These are phyloP conservation scores for Cladosporium sp. DNA, from an alignment of 2,329 filamentous ascomycete species.

Conservation along the genomic window DNA sequence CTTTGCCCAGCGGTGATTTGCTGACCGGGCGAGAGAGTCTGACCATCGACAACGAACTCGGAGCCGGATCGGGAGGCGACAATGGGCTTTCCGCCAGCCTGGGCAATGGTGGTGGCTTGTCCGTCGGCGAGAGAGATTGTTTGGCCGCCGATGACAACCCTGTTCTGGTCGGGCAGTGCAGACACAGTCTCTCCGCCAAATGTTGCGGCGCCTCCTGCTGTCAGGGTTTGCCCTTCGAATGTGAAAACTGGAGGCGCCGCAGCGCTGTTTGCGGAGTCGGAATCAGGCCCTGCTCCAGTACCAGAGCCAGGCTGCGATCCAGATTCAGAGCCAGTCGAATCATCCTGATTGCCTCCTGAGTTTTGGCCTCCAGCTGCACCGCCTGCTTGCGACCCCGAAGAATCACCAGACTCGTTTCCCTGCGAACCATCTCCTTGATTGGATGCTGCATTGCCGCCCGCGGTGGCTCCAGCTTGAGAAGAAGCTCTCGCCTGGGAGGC, in stretches of 20 bases:
- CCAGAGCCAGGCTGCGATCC: too few species aligned
- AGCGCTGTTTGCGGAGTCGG: not conserved
- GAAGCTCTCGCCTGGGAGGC: not conserved
- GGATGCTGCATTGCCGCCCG: not conserved
- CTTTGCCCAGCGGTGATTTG: conserved; percentile 16
- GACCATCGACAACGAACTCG: conserved; percentile 24
- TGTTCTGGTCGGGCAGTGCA: not conserved
- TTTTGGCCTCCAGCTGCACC: not conserved
- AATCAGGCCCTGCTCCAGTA: not conserved
- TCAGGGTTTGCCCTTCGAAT: conserved; percentile 34
- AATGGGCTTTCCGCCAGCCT: not conserved
- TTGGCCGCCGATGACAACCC: not conserved
- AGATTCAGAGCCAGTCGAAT: too few species aligned
- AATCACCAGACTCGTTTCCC: too few species aligned
- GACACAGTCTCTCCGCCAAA: conserved; percentile 19
- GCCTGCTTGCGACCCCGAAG: not conserved
- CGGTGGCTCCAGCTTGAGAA: not conserved
- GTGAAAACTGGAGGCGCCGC: not conserved
- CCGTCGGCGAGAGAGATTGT: not conserved
- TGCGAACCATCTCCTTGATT: too few species aligned
- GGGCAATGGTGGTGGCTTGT: not conserved
- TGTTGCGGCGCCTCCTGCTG: conserved; percentile 31
- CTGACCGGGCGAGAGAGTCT: conserved; percentile 36
- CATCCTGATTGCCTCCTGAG: too few species aligned
- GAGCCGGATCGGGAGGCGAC: conserved; percentile 5